Base-by-base conservation (phyloP, 2,329 filamentous ascomycete species). In the Aureobasidium sp. region DNA sequence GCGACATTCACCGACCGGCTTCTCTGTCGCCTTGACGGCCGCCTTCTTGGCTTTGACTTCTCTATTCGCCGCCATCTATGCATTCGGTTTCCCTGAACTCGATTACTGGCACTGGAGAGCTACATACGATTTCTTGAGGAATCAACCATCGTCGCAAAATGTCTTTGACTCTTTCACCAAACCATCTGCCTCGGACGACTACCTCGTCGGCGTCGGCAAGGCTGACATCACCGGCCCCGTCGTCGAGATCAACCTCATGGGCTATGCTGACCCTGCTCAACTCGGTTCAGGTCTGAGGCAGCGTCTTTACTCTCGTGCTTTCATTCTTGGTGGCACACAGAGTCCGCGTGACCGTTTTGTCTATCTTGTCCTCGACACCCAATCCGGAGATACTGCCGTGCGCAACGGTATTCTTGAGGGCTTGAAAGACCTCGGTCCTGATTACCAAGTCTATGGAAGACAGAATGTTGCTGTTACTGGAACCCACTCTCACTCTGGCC, bases 401-500 rank as follows among this genome's bases (percentile, higher is more conserved):
- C 84, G 92, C 15, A 85, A 91, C 73, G 92, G 92, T n/a, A 91
- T 97, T 51, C 76, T 97, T 12, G 82, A 93, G 61, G 89, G 85
- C 1, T 79, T 97, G 9, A 78, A 80, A 42, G 79, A 77, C 0
- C 77, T 96, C 8, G 93, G 92, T 0, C 74, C 79, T 17, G 86
- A 88, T 3, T 96, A 92, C 72, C 79, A 83, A 1, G 76, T 87
- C 31, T 97, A 97, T 74, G 84, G 82, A 51, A 83, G 89, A 69
- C 82, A 89, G 68, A 97, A 96, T 70, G 77, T 97, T 39, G 93
- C 93, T 37, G 83, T 97, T 25, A 96, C 91, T 0, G 93, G 92
- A 60, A 97, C 93, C 0, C 93, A 97, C 74, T 94, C 90, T 29
- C 93, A 97, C 76, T 87, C 91, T 27, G 93, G 92, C 0, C 92